Base-by-base conservation (phyloP, 495 filamentous ascomycete genomes). In the Lophium mytilinum region DNA sequence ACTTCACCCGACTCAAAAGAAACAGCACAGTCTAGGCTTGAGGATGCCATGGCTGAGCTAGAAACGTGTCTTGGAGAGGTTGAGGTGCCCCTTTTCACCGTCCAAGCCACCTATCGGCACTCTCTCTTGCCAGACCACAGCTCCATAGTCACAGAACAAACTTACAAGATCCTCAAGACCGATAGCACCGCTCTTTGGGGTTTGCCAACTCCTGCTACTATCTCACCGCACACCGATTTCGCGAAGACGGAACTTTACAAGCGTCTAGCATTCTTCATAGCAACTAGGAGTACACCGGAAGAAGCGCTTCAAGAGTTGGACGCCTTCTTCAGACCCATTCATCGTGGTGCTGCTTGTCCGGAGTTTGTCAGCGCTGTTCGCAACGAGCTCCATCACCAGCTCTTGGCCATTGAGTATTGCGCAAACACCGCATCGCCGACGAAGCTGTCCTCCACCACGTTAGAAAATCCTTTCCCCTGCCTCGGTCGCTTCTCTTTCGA, bases 31-130 rank as follows among this genome's bases (percentile, higher is more conserved):
- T 61, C 62, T 17, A 39, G 60, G 1, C 15, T 45, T n/a, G 41
- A n/a, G 1, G 7, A 45, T 19, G 41, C 41, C 9, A 51, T 67
- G 21, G 48, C 51, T 9, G 65, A 67, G 43, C 58, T 67, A 10
- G 65, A 67, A 39, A 57, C 49, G 39, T 52, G 65, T 6, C 51
- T 67, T 14, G 62, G 65, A 9, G 61, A 55, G 11, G 39, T 58
- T 11, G 50, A 58, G 37, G 62, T 58, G 1, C 57, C 64, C 9
- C 12, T 67, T 10, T 49, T 67, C 37, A 56, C 64, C 17, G 55
- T 65, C 11, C 57, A 65, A 42, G 65, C 50, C 35, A 51, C 58
- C 4, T 65, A 67, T 41, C 36, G 53, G 15, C 49, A 56, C 24
- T 60, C 55, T 0, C 37, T 62, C 17, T 33, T 65, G 24, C 65